These are phyloP conservation scores for Rosellinia necatrix DNA, from an alignment of 2,329 filamentous ascomycete species.

Conservation along the genomic window DNA sequence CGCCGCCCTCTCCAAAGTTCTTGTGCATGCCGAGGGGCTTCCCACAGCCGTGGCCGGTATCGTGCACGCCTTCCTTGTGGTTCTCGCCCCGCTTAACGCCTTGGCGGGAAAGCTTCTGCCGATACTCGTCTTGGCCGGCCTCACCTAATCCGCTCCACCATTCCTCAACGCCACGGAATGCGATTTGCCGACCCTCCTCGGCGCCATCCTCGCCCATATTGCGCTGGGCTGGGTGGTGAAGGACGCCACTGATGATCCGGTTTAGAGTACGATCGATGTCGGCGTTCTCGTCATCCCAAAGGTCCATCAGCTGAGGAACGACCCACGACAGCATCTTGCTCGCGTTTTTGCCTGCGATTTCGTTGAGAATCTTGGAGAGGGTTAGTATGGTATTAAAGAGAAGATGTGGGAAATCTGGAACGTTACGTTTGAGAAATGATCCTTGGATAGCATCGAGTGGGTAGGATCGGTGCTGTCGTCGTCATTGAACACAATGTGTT, in stretches of 20 bases:
- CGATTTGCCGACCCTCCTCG: conserved; percentile 71
- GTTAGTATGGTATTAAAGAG: conserved; percentile 14
- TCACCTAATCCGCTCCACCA: conserved; percentile 79
- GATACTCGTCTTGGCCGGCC: conserved; percentile 67
- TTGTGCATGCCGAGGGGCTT: conserved; percentile 81
- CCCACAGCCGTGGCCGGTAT: conserved; percentile 81
- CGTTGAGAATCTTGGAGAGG: conserved; percentile 70
- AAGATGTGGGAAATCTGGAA: neutral
- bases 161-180: conserved; percentile 78
- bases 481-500: conserved; percentile 84
- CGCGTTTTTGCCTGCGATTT: conserved; percentile 82
- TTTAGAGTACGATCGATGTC: conserved; percentile 73
- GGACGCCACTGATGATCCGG: conserved; percentile 78
- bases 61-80: conserved; percentile 83
- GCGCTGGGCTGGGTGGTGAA: conserved; percentile 86
- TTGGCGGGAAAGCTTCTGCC: conserved; percentile 74
- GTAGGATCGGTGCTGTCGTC: conserved; percentile 80
- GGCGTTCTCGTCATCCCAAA: conserved; percentile 77
- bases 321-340: conserved; percentile 81
- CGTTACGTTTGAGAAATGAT: conserved; percentile 84
- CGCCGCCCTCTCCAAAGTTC: conserved; percentile 52
- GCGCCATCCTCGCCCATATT: conserved; percentile 71
- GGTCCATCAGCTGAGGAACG: conserved; percentile 85
- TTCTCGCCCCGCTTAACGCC: conserved; percentile 80
- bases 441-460: conserved; percentile 94